Percentiles rank a stretch among this genome's conserved stretches.
Evolutionary conservation across 768 basidiomycete species (phyloP).

Genomic region (Boletales sp.): DNA sequence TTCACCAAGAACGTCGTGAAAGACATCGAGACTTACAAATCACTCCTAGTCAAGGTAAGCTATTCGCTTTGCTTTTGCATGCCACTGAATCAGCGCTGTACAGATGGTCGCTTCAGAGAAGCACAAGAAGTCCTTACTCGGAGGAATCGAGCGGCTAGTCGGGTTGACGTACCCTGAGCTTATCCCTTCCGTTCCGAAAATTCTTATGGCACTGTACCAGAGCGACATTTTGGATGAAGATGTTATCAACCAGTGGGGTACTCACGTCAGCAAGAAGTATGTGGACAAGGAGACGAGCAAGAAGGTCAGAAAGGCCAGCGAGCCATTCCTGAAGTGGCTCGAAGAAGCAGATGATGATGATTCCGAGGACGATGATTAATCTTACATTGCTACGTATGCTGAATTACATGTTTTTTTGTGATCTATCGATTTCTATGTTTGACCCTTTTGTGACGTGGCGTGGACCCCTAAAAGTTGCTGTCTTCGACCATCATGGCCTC

Average conservation of each 20-base stretch:
- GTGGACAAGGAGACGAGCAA: constrained; percentile 94
- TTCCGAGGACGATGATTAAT: constrained; percentile 25
- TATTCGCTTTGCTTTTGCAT: background rate
- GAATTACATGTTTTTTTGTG: background rate
- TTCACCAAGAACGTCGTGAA: constrained; percentile 70
- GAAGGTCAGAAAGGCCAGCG: constrained; percentile 92
- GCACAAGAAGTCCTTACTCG: constrained; percentile 91
- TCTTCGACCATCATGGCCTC: constrained; percentile 12
- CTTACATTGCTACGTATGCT: background rate
- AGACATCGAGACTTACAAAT: constrained; percentile 61
- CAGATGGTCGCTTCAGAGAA: constrained; percentile 91
- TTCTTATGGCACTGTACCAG: constrained; percentile 94
- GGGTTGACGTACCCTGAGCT: constrained; percentile 74
- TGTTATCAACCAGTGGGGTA: constrained; percentile 87
- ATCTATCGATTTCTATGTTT: constrained; percentile 12
- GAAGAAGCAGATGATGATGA: constrained; percentile 86
- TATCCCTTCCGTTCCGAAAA: constrained; percentile 73
- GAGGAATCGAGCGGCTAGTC: constrained; percentile 86
- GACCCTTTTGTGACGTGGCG: background rate
- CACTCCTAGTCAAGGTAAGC: constrained; percentile 69
- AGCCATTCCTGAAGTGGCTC: constrained; percentile 96
- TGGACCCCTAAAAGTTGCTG: background rate
- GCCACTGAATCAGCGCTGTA: constrained; percentile 6
- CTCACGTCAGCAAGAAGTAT: constrained; percentile 95
- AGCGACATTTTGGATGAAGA: constrained; percentile 91